Percentiles rank a stretch among this genome's conserved stretches.
Evolutionary conservation across 805 yeast species (phyloP).

Genomic region (Barnettozyma botsteinii): DNA sequence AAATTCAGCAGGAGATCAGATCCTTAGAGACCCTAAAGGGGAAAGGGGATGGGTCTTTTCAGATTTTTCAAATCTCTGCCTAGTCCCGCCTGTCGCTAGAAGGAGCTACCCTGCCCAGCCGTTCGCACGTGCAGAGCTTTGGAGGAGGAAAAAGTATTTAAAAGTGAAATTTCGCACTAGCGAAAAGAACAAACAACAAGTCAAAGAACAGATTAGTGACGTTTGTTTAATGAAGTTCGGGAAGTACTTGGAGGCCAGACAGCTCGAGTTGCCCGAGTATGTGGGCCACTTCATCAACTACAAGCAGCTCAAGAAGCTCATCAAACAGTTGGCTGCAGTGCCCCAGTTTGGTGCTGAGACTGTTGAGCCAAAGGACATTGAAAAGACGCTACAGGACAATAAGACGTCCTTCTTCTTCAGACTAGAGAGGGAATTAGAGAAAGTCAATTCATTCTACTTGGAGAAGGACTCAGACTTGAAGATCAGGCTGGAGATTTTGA

Average conservation of each 20-base stretch:
- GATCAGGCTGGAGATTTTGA: slow-evolving; percentile 67
- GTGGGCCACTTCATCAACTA: slow-evolving; percentile 91
- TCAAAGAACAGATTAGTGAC: too few relatives aligned
- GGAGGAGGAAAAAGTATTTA: background rate
- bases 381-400: slow-evolving; percentile 70
- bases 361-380: slow-evolving; percentile 25
- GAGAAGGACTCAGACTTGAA: slow-evolving; percentile 88
- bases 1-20: too few relatives aligned
- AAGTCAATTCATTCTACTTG: slow-evolving; percentile 86
- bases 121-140: background rate
- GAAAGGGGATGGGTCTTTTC: too few relatives aligned
- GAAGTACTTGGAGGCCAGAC: slow-evolving; percentile 89
- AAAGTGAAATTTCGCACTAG: background rate
- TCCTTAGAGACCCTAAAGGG: too few relatives aligned
- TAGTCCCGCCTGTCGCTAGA: background rate
- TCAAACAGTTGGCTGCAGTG: slow-evolving; percentile 38
- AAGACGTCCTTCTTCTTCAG: slow-evolving; percentile 84
- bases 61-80: background rate
- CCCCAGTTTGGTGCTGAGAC: slow-evolving; percentile 24
- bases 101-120: too few relatives aligned
- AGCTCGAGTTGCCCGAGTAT: slow-evolving; percentile 91
- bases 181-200: too few relatives aligned
- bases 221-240: slow-evolving; percentile 79
- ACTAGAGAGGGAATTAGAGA: slow-evolving; percentile 90
- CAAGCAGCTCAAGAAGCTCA: slow-evolving; percentile 74